Conservation (phyloP, 2,329 filamentous ascomycete genomes). For the Colletotrichum higginsianum region DNA sequence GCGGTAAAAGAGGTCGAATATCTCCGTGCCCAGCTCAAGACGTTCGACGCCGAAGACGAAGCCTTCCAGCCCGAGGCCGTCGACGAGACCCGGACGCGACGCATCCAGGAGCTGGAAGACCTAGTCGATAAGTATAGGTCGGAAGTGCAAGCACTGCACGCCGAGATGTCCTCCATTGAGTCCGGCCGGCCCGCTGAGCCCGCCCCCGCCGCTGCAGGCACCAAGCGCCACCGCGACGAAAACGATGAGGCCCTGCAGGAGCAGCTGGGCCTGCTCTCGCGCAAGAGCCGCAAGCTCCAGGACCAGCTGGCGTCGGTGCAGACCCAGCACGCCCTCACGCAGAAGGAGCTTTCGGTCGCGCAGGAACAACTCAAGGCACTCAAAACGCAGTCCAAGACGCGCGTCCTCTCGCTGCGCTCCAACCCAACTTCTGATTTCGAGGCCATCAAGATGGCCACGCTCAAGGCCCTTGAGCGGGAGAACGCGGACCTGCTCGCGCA, state of each 20-base stretch:
- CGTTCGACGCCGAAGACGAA: constrained; percentile 88
- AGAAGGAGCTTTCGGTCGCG: constrained; percentile 81
- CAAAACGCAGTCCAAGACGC: constrained; percentile 79
- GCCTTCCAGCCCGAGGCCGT: constrained; percentile 86
- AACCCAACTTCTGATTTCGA: constrained; percentile 93
- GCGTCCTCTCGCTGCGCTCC: constrained; percentile 87
- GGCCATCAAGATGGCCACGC: constrained; percentile 85
- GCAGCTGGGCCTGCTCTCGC: constrained; percentile 84
- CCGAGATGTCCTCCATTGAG: constrained; percentile 80
- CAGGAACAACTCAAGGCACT: constrained; percentile 80
- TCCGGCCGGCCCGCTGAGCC: constrained; percentile 55
- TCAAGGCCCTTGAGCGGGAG: constrained; percentile 83
- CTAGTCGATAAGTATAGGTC: constrained; percentile 88
- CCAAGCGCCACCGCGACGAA: constrained; percentile 74
- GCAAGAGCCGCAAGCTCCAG: constrained; percentile 90
- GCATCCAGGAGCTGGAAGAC: constrained; percentile 86
- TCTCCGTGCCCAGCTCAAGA: constrained; percentile 90
- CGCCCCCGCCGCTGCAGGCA: constrained; percentile 56
- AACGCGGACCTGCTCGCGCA: constrained; percentile 87
- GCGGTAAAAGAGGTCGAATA: constrained; percentile 96
- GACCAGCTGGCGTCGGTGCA: constrained; percentile 80
- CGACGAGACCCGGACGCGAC: constrained; percentile 80
- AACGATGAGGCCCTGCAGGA: constrained; percentile 74
- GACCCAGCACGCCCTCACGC: constrained; percentile 78
- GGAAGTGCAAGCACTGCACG: constrained; percentile 82